Evolutionary conservation across 2,329 filamentous ascomycete species (phyloP).

Genomic region (Rhynchosporium agropyri): DNA sequence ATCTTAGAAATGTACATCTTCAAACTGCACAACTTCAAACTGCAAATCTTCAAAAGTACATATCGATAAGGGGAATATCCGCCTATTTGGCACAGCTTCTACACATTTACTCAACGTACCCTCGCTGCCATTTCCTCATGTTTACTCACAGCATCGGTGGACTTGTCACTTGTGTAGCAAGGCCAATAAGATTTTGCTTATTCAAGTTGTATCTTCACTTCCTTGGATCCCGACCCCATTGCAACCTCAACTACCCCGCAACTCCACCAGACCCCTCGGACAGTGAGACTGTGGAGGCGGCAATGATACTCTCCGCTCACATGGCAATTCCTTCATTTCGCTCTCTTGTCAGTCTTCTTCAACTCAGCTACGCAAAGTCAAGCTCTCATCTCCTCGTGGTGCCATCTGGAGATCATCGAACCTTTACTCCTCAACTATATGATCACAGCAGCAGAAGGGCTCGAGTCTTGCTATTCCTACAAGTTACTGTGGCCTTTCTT

Average conservation of each 20-base stretch:
- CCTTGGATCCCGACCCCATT: neutral
- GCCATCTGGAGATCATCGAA: too few relatives aligned
- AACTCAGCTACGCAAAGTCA: constrained; percentile 12
- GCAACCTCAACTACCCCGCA: too few relatives aligned
- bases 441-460: too few relatives aligned
- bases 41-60: neutral
- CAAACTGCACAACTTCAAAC: too few relatives aligned
- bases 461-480: too few relatives aligned
- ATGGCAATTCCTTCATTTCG: neutral
- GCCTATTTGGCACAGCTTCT: neutral
- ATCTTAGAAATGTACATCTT: too few relatives aligned
- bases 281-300: neutral
- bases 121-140: too few relatives aligned
- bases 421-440: too few relatives aligned
- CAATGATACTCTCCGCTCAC: neutral
- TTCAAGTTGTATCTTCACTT: neutral
- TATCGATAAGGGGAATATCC: neutral
- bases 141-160: neutral
- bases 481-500: too few relatives aligned
- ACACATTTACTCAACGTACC: neutral
- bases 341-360: neutral
- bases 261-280: too few relatives aligned
- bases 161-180: neutral
- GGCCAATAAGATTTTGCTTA: neutral
- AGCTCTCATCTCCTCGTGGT: neutral